These are phyloP conservation scores for Fusarium humuli DNA, from an alignment of 2,329 filamentous ascomycete genomes.

Conservation along the genomic window DNA sequence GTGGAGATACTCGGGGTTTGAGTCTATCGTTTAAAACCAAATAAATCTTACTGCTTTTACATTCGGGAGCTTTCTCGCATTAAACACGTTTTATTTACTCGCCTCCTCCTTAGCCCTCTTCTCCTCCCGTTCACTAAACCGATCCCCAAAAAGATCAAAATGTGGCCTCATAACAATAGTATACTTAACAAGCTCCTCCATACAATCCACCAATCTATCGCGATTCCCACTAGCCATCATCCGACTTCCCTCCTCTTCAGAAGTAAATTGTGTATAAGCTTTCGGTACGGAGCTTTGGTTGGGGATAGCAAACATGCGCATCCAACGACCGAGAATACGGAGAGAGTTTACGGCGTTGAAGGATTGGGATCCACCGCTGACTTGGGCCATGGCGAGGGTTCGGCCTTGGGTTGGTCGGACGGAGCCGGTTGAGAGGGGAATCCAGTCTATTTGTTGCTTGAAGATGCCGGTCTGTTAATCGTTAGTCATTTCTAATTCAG, in stretches of 20 bases:
- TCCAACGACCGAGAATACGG: background rate
- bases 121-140: background rate
- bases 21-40: accelerated
- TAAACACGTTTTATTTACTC: background rate
- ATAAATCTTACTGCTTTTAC: background rate
- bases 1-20: accelerated
- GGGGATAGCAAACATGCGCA: conserved; percentile 9
- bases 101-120: background rate
- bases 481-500: background rate
- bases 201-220: background rate
- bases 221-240: conserved; percentile 7
- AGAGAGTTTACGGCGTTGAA: background rate
- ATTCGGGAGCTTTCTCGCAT: too few species aligned
- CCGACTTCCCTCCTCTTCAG: background rate
- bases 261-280: background rate
- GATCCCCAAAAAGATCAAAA: conserved; percentile 2
- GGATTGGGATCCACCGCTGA: background rate
- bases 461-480: background rate
- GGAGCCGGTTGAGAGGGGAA: background rate
- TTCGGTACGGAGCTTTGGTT: conserved; percentile 9
- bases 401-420: background rate
- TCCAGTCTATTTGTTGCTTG: conserved; percentile 15
- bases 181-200: conserved; percentile 17
- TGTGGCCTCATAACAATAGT: conserved; percentile 4
- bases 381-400: background rate